Evolutionary conservation across 768 basidiomycete species (phyloP).

Genomic region (Leccinum subgranulosum): DNA sequence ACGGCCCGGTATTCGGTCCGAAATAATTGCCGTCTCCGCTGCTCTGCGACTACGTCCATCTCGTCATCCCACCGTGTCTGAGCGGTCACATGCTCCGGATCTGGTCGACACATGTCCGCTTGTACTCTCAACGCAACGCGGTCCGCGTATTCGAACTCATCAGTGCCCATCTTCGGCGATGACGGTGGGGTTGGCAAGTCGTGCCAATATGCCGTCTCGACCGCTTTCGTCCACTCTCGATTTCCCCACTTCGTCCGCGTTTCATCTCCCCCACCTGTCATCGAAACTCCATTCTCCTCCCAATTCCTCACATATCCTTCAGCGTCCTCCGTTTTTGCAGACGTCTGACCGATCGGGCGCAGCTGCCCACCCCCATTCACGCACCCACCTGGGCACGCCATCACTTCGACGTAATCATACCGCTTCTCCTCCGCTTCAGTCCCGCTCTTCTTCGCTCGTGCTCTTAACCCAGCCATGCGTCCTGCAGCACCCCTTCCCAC

Average conservation of each 20-base stretch:
- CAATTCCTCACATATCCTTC: constrained; percentile 69
- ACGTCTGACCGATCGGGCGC: constrained; percentile 13
- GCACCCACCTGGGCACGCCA: constrained; percentile 98
- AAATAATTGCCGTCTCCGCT: constrained; percentile 47
- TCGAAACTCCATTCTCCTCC: constrained; percentile 49
- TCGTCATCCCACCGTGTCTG: constrained; percentile 33
- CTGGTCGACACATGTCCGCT: constrained; percentile 39
- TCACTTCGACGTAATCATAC: constrained; percentile 95
- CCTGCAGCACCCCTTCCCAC: constrained; percentile 72
- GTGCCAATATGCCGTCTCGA: constrained; percentile 84
- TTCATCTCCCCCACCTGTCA: constrained; percentile 13
- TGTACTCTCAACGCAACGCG: constrained; percentile 37
- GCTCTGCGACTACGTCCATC: constrained; percentile 45
- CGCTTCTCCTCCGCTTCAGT: constrained; percentile 38
- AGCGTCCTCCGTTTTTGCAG: constrained; percentile 41
- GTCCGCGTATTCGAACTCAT: constrained; percentile 30
- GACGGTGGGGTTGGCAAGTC: constrained; percentile 44
- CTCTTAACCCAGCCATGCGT: constrained; percentile 26
- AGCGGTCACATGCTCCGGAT: constrained; percentile 25
- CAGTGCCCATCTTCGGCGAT: constrained; percentile 30
- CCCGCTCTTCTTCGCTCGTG: constrained; percentile 33
- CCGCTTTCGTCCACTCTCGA: constrained; percentile 75
- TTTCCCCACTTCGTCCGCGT: constrained; percentile 64
- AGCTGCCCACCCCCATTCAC: constrained; percentile 95
- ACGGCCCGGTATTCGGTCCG: constrained; percentile 84